Conservation (phyloP, 2,329 filamentous ascomycete species). For the Botryosphaeria dothidea region DNA sequence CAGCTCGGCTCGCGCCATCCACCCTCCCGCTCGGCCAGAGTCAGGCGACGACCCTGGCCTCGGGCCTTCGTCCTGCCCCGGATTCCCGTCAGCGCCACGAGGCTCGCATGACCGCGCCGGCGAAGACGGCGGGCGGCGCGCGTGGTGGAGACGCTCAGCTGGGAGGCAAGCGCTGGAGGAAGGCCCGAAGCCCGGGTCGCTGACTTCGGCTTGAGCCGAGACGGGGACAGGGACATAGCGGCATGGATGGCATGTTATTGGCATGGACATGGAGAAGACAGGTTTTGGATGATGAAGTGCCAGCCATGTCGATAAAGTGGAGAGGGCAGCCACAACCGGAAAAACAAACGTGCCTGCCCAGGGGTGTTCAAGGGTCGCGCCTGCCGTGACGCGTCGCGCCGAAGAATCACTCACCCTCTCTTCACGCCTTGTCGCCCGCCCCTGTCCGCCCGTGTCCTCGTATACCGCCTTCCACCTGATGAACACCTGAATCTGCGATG, state of each 20-base stretch:
- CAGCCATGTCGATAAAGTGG: background rate
- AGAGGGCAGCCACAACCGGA: background rate
- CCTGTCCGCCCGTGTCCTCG: too few species aligned
- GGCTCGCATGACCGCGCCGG: conserved; percentile 4
- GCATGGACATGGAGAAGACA: background rate
- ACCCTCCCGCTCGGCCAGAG: background rate
- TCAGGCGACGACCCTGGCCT: conserved; percentile 4
- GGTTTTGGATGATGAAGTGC: background rate
- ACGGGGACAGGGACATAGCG: background rate
- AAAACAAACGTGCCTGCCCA: background rate
- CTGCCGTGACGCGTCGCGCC: conserved; percentile 1
- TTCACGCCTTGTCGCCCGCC: background rate
- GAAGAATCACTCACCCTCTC: background rate
- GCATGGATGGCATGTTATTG: background rate
- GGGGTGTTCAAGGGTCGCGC: background rate
- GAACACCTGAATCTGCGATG: background rate
- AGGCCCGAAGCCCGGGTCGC: conserved; percentile 2
- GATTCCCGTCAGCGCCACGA: background rate
- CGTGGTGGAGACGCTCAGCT: conserved; percentile 6
- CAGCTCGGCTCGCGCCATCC: conserved; percentile 7
- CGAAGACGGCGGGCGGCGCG: background rate
- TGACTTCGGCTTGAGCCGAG: background rate
- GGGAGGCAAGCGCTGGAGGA: background rate
- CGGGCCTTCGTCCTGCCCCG: background rate
- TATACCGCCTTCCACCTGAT: background rate